These are phyloP conservation scores for Botryotinia calthae DNA, from an alignment of 2,329 filamentous ascomycete genomes.

Conservation along the genomic window DNA sequence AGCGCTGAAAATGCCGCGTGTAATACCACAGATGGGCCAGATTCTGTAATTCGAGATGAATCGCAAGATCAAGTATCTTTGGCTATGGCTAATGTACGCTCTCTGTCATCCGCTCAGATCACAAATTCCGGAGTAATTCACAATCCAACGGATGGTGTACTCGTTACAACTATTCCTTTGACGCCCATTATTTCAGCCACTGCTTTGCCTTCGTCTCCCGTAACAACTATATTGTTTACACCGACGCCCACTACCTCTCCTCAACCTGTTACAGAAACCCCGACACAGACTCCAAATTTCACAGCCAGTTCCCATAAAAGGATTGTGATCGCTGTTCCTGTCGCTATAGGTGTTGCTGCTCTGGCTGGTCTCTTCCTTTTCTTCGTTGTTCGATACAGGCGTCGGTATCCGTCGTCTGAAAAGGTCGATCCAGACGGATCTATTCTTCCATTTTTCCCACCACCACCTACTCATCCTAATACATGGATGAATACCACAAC, in stretches of 20 bases:
- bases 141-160: constrained; percentile 3
- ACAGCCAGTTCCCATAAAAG: neutral
- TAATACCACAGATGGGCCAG: constrained; percentile 1
- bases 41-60: constrained; percentile 15
- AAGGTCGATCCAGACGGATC: neutral
- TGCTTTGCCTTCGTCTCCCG: neutral
- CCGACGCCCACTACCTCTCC: neutral
- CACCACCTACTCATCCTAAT: constrained; percentile 15
- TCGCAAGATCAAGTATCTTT: constrained; percentile 14
- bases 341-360: neutral
- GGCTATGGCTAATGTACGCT: neutral
- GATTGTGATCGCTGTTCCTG: neutral
- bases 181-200: neutral
- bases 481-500: constrained; percentile 11
- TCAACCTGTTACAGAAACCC: neutral
- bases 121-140: constrained; percentile 7
- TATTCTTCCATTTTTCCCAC: constrained; percentile 18
- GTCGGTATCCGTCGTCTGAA: neutral
- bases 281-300: neutral
- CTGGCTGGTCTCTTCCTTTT: neutral
- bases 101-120: constrained; percentile 11
- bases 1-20: constrained; percentile 7
- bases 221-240: neutral
- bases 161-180: constrained; percentile 6
- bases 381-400: neutral